Evolutionary conservation across 2,329 filamentous ascomycete species (phyloP).

Genomic region (Coniochaeta hoffmannii): DNA sequence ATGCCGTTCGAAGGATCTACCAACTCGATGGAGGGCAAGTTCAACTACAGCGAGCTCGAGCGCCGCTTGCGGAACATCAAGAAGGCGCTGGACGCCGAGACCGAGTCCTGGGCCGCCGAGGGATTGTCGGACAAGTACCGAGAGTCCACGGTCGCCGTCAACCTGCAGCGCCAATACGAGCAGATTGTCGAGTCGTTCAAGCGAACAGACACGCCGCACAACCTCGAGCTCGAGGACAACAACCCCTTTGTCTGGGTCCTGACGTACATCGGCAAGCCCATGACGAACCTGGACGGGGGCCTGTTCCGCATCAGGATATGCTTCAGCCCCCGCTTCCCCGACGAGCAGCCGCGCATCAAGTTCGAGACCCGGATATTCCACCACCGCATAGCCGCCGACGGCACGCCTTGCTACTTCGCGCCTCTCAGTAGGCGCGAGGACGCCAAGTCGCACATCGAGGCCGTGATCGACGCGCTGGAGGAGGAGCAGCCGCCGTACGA

Average conservation of each 20-base stretch:
- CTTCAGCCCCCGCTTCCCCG: constrained; percentile 79
- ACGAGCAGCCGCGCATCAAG: constrained; percentile 77
- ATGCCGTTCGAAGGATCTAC: constrained; percentile 79
- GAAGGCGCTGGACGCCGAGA: constrained; percentile 63
- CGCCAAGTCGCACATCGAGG: constrained; percentile 74
- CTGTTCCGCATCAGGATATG: constrained; percentile 74
- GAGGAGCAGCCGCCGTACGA: constrained; percentile 86
- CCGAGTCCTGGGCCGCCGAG: constrained; percentile 60
- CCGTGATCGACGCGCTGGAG: constrained; percentile 74
- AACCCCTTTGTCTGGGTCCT: constrained; percentile 89
- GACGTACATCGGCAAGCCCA: constrained; percentile 84
- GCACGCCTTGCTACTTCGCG: constrained; percentile 76
- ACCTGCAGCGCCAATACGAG: constrained; percentile 76
- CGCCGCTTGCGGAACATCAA: constrained; percentile 63
- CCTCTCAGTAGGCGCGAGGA: constrained; percentile 59
- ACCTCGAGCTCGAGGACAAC: constrained; percentile 65
- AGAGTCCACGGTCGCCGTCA: constrained; percentile 71
- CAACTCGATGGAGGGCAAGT: constrained; percentile 82
- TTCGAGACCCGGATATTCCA: constrained; percentile 82
- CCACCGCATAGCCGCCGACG: constrained; percentile 73
- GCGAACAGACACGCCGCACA: constrained; percentile 61
- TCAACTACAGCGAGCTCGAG: constrained; percentile 71
- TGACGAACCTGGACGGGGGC: constrained; percentile 89
- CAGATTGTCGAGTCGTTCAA: constrained; percentile 74
- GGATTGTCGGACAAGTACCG: constrained; percentile 56